A percentile compares a stretch with the other conserved stretches of the same genome.
Conservation (phyloP, 2,329 filamentous ascomycete genomes). For the Monosporascus sp. region DNA sequence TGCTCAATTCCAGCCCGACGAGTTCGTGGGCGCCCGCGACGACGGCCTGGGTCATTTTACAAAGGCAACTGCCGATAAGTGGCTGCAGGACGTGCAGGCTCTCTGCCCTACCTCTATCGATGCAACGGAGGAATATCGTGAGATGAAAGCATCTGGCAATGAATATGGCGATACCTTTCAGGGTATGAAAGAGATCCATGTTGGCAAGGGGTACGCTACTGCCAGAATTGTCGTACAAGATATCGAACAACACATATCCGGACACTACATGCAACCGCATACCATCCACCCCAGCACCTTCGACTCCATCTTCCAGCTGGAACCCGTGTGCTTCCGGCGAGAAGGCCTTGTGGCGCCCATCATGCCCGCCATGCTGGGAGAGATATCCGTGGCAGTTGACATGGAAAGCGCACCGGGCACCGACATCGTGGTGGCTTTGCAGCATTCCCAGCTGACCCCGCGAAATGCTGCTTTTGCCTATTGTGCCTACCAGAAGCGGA, state of each 20-base stretch:
- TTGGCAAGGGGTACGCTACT: too few species aligned
- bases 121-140: neutral
- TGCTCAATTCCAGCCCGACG: too few species aligned
- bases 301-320: conserved; percentile 4
- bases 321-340: conserved; percentile 1
- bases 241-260: conserved; percentile 2
- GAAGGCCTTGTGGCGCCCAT: conserved; percentile 5
- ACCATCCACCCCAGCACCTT: conserved; percentile 4
- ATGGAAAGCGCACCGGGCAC: conserved; percentile 4
- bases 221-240: conserved; percentile 1
- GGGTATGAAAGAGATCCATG: neutral
- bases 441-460: too few species aligned
- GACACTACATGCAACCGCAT: conserved; percentile 4
- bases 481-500: too few species aligned
- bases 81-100: neutral
- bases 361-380: conserved; percentile 5
- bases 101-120: neutral
- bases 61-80: conserved; percentile 1
- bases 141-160: neutral
- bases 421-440: conserved; percentile 6
- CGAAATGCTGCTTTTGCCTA: too few species aligned
- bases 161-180: conserved; percentile 2
- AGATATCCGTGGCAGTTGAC: conserved; percentile 4
- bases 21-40: too few species aligned
- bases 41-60: neutral